Conservation (phyloP, 2,329 filamentous ascomycete genomes). For the Nothomitra cinnamomea region DNA sequence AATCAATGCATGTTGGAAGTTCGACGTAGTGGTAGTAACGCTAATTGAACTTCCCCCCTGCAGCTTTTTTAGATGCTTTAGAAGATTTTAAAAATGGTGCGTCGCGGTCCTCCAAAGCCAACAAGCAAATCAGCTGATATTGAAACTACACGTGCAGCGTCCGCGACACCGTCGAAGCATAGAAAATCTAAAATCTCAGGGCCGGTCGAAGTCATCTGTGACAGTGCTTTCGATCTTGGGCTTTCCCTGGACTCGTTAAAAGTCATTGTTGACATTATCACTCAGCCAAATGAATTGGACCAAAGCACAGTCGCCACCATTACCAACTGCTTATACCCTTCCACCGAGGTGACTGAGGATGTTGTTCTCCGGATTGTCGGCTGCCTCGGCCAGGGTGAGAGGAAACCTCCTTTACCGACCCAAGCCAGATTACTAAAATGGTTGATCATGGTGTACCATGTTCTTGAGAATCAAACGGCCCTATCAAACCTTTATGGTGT, state of each 20-base stretch:
- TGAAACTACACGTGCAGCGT: not conserved
- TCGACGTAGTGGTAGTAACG: not conserved
- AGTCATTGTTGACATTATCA: slow-evolving; percentile 48
- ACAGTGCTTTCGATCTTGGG: slow-evolving; percentile 48
- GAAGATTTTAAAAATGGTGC: slow-evolving; percentile 1
- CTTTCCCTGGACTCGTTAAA: slow-evolving; percentile 42
- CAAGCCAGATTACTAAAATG: slow-evolving; percentile 60
- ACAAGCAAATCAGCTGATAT: slow-evolving; percentile 2
- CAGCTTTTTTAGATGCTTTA: not conserved
- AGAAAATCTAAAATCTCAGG: not conserved
- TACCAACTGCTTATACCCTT: slow-evolving; percentile 60
- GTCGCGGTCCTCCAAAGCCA: not conserved
- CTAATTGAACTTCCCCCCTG: not conserved
- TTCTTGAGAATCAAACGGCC: slow-evolving; percentile 43
- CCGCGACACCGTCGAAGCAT: not conserved
- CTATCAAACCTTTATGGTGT: slow-evolving; percentile 57
- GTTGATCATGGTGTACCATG: slow-evolving; percentile 60
- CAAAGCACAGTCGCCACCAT: slow-evolving; percentile 55
- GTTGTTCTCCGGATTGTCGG: slow-evolving; percentile 50
- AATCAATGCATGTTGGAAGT: not conserved
- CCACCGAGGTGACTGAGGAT: slow-evolving; percentile 41
- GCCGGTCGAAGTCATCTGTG: slow-evolving; percentile 3
- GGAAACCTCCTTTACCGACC: slow-evolving; percentile 53
- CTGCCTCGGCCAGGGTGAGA: slow-evolving; percentile 58
- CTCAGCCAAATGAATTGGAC: slow-evolving; percentile 51